Conservation (phyloP, 371 early-diverging fungal species). For the Spraguea lophii region DNA sequence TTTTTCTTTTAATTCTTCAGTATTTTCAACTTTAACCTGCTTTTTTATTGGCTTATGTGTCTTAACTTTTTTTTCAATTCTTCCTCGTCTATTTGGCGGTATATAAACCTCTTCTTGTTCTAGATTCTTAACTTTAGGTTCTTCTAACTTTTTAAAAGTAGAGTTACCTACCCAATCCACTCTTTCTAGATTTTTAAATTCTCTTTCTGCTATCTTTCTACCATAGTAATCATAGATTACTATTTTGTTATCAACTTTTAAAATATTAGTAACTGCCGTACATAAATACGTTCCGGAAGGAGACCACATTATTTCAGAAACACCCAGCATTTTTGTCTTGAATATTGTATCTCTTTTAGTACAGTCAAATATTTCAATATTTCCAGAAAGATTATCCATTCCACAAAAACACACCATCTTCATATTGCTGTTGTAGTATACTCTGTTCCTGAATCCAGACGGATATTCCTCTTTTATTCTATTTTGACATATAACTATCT, state of each 20-base stretch:
- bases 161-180: slow-evolving; percentile 25
- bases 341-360: slow-evolving; percentile 6
- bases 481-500: slow-evolving; percentile 20
- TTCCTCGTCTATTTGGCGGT: slow-evolving; percentile 12
- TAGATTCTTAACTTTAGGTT: slow-evolving; percentile 17
- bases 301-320: slow-evolving; percentile 39
- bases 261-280: slow-evolving; percentile 37
- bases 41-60: background rate
- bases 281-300: slow-evolving; percentile 38
- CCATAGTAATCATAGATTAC: slow-evolving; percentile 45
- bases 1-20: slow-evolving; percentile 2
- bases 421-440: slow-evolving; percentile 33
- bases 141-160: slow-evolving; percentile 6
- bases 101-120: slow-evolving; percentile 21
- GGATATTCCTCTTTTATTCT: slow-evolving; percentile 22
- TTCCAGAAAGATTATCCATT: slow-evolving; percentile 45
- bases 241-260: slow-evolving; percentile 44
- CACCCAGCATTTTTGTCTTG: slow-evolving; percentile 37
- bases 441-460: slow-evolving; percentile 34
- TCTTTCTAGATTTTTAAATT: slow-evolving; percentile 21
- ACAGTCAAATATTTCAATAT: slow-evolving; percentile 31
- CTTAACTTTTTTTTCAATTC: background rate
- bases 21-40: background rate
- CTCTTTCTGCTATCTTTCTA: slow-evolving; percentile 20
- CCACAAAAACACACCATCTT: slow-evolving; percentile 38